Evolutionary conservation across 2,329 filamentous ascomycete species (phyloP).

Genomic region (Fusarium nurragi): DNA sequence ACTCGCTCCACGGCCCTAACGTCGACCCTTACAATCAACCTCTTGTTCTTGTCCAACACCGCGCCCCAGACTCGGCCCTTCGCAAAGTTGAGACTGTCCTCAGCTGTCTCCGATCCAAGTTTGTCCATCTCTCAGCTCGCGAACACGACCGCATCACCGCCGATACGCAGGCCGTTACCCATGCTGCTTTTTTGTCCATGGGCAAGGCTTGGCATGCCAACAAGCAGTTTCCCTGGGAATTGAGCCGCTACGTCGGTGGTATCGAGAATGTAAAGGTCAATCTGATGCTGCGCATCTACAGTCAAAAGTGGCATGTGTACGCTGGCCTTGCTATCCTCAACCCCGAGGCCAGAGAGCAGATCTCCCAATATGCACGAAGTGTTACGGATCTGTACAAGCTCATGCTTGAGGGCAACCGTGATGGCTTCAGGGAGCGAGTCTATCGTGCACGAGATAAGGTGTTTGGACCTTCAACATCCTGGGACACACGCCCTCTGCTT

Average conservation of each 20-base stretch:
- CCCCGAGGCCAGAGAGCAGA: slow-evolving; percentile 89
- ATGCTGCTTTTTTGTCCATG: slow-evolving; percentile 97
- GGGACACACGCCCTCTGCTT: slow-evolving; percentile 73
- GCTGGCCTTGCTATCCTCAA: slow-evolving; percentile 97
- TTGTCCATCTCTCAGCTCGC: slow-evolving; percentile 85
- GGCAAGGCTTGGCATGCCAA: slow-evolving; percentile 97
- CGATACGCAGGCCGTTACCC: slow-evolving; percentile 97
- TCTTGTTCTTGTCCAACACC: slow-evolving; percentile 92
- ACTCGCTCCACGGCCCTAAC: slow-evolving; percentile 93
- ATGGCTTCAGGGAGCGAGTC: slow-evolving; percentile 78
- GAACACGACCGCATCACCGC: slow-evolving; percentile 97
- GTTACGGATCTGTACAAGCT: slow-evolving; percentile 96
- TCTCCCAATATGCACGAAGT: slow-evolving; percentile 89
- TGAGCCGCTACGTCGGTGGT: slow-evolving; percentile 92
- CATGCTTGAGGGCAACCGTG: slow-evolving; percentile 86
- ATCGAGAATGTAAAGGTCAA: slow-evolving; percentile 99
- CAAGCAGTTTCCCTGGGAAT: slow-evolving; percentile 95
- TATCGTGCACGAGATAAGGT: slow-evolving; percentile 73
- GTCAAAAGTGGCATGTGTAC: slow-evolving; percentile 99
- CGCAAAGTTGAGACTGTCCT: slow-evolving; percentile 83
- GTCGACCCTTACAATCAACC: slow-evolving; percentile 91
- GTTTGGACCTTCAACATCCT: slow-evolving; percentile 73
- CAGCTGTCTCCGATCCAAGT: slow-evolving; percentile 83
- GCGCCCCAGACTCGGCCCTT: slow-evolving; percentile 80
- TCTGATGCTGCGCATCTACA: slow-evolving; percentile 95